These are phyloP conservation scores for Schizosaccharomyces versatilis DNA, from an alignment of 1,139 yeast genomes.

Conservation along the genomic window DNA sequence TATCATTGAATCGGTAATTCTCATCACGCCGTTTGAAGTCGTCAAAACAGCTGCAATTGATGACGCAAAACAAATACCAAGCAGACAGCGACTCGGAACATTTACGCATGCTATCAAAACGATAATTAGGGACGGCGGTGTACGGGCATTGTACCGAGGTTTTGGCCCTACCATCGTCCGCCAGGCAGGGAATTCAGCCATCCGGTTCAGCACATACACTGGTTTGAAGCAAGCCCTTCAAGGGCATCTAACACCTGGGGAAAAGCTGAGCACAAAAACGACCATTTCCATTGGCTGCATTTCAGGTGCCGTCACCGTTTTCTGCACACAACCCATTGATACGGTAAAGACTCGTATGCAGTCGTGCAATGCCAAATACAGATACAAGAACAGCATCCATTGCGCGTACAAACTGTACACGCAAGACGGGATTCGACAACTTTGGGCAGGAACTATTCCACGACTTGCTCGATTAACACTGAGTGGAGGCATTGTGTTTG, in stretches of 20 bases:
- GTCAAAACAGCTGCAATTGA: slow-evolving; percentile 89
- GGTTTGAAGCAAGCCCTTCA: slow-evolving; percentile 67
- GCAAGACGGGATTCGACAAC: slow-evolving; percentile 76
- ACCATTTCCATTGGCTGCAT: slow-evolving; percentile 82
- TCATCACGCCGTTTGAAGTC: slow-evolving; percentile 93
- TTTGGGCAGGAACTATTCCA: slow-evolving; percentile 98
- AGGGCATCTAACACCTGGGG: slow-evolving; percentile 26
- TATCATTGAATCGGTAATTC: slow-evolving; percentile 67
- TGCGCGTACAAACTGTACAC: slow-evolving; percentile 62
- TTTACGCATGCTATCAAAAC: slow-evolving; percentile 37
- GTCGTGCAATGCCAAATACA: slow-evolving; percentile 54
- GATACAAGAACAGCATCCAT: slow-evolving; percentile 52
- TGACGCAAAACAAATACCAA: slow-evolving; percentile 43
- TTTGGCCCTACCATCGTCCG: slow-evolving; percentile 80
- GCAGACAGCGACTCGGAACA: slow-evolving; percentile 55
- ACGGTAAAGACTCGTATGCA: slow-evolving; percentile 97
- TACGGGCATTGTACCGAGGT: slow-evolving; percentile 70
- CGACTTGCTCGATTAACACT: slow-evolving; percentile 74
- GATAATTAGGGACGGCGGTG: slow-evolving; percentile 54
- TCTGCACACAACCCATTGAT: slow-evolving; percentile 84
- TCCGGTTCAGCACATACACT: slow-evolving; percentile 78
- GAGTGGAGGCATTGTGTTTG: slow-evolving; percentile 90
- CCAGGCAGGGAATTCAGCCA: slow-evolving; percentile 91
- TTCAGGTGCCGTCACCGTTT: slow-evolving; percentile 84
- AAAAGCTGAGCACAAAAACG: slow-evolving; percentile 54